Percentiles rank a stretch among this genome's conserved stretches.
These are phyloP conservation scores for Cyberlindnera saturnus DNA, from an alignment of 805 yeast species.

Conservation along the genomic window DNA sequence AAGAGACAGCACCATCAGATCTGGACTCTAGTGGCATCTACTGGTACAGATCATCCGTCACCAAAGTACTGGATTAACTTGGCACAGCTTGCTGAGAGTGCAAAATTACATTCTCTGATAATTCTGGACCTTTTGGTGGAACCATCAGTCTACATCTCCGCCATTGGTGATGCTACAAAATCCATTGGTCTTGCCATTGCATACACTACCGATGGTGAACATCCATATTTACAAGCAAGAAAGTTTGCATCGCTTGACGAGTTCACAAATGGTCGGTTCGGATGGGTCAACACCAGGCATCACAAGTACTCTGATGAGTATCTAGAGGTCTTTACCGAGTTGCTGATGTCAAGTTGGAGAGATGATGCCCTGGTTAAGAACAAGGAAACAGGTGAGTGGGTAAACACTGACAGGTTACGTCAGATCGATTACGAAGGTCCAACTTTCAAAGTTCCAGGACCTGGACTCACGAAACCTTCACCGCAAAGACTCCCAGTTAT, in stretches of 20 bases:
- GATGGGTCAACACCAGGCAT: constrained; percentile 34
- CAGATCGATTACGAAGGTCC: constrained; percentile 34
- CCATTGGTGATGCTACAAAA: constrained; percentile 26
- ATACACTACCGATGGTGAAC: constrained; percentile 30
- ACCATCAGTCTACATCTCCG: constrained; percentile 34
- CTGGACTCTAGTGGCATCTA: constrained; percentile 4
- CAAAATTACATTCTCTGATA: constrained; percentile 29
- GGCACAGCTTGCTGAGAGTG: constrained; percentile 28
- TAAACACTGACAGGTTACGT: constrained; percentile 30
- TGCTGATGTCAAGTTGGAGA: constrained; percentile 33
- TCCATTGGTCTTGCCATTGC: constrained; percentile 30
- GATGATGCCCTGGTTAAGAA: constrained; percentile 26
- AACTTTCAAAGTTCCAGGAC: constrained; percentile 25
- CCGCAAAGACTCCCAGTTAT: constrained; percentile 39
- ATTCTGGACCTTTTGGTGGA: constrained; percentile 32
- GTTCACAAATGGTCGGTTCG: constrained; percentile 33
- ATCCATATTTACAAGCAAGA: constrained; percentile 33
- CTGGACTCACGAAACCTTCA: constrained; percentile 33
- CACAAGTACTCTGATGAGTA: constrained; percentile 28
- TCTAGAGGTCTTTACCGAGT: constrained; percentile 29
- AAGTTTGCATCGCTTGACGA: constrained; percentile 35
- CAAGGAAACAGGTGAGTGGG: constrained; percentile 22
- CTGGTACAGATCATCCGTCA: constrained; percentile 22
- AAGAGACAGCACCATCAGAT: constrained; percentile 1
- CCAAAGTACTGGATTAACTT: constrained; percentile 29